phyloP scores from a whole-genome alignment of 2,329 filamentous ascomycete species.

The Trichoderma guizhouense region DNA sequence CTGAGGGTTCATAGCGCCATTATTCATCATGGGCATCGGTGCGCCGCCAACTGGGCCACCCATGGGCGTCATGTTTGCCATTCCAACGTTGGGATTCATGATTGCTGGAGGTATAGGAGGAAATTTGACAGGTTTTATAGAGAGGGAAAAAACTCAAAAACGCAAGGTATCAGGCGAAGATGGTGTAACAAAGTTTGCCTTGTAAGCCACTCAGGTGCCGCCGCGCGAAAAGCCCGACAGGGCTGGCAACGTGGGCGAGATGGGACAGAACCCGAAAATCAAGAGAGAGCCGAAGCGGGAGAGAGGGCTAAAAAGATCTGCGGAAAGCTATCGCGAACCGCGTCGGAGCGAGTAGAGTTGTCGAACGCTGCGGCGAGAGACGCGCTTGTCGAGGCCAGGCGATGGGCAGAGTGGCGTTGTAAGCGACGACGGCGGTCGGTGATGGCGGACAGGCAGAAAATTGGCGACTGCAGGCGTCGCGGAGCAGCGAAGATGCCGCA shows the following conservation, averaged over 20 bases:
- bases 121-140: neutral
- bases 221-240: slow-evolving; percentile 33
- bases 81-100: slow-evolving; percentile 61
- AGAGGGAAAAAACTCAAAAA: slow-evolving; percentile 11
- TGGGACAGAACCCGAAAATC: slow-evolving; percentile 24
- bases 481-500: slow-evolving; percentile 11
- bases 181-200: slow-evolving; percentile 12
- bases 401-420: neutral
- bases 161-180: slow-evolving; percentile 18
- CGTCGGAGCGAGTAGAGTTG: neutral
- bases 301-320: neutral
- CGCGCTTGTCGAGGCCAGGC: slow-evolving; percentile 11
- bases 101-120: slow-evolving; percentile 48
- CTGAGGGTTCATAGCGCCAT: slow-evolving; percentile 41
- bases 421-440: slow-evolving; percentile 15
- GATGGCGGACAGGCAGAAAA: neutral
- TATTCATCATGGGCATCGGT: slow-evolving; percentile 66
- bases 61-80: slow-evolving; percentile 68
- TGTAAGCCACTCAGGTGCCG: slow-evolving; percentile 35
- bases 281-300: neutral
- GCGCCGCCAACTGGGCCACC: slow-evolving; percentile 61
- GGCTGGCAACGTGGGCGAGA: slow-evolving; percentile 34
- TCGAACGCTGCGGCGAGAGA: neutral
- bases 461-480: slow-evolving; percentile 4
- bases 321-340: slow-evolving; percentile 13